These are phyloP conservation scores for Colletotrichum cereale DNA, from an alignment of 2,329 filamentous ascomycete species.

Conservation along the genomic window DNA sequence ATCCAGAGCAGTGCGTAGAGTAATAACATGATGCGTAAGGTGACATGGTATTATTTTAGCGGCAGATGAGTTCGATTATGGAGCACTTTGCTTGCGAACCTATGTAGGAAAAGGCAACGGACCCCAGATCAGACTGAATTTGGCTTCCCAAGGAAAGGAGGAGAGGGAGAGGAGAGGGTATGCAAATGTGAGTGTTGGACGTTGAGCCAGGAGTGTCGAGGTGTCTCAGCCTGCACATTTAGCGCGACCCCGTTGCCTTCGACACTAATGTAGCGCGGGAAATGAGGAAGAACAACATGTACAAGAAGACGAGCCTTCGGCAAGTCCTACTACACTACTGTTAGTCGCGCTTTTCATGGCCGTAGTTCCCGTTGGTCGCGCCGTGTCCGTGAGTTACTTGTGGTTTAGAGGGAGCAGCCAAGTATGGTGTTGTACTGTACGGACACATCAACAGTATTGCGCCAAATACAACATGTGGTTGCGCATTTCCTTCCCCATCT, in stretches of 20 bases:
- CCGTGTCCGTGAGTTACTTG: background rate
- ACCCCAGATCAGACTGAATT: background rate
- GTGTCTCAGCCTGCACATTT: constrained; percentile 3
- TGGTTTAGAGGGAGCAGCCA: background rate
- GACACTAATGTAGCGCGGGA: constrained; percentile 10
- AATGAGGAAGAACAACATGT: too few species aligned
- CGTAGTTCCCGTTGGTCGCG: constrained; percentile 6
- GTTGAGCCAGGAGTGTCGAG: background rate
- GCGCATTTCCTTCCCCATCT: background rate
- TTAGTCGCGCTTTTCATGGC: background rate
- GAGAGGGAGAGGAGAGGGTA: background rate
- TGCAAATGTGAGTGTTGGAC: background rate
- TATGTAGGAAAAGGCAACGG: background rate
- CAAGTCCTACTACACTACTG: background rate
- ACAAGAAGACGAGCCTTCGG: background rate
- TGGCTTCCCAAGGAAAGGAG: background rate
- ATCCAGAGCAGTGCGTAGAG: background rate
- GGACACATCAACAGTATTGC: background rate
- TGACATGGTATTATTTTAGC: background rate
- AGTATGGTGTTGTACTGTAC: background rate
- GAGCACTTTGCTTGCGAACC: background rate
- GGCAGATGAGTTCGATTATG: constrained; percentile 2
- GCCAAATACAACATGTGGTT: background rate
- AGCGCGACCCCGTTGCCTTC: constrained; percentile 1
- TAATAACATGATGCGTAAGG: background rate